Base-by-base conservation (phyloP, 805 yeast genomes). In the Grigorovia humatica region DNA sequence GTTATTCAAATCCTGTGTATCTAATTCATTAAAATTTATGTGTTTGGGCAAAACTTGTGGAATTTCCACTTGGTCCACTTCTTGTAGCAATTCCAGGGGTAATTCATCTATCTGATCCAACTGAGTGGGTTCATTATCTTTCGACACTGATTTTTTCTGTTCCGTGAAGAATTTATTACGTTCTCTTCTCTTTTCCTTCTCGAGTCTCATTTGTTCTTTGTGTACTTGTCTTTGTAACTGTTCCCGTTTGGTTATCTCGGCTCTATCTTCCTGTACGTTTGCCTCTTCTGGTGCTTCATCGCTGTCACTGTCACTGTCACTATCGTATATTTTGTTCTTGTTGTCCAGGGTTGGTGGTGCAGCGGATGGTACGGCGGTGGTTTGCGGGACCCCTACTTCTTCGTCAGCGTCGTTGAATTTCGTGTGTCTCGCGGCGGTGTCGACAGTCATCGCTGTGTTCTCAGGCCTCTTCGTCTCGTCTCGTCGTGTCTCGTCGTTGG, bases 261-360 rank as follows among this genome's bases (percentile, higher is more conserved):
- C 42, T 41, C 59, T 58, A 27, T 69, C 70, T 35, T 62, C 43
- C 44, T 66, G 54, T 47, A 67, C 48, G 9, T 66, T 65, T 48
- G 74, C 79, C 56, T 77, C 81, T 52, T 76, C 80, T 49, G 82
- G 81, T 0, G 81, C 79, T 19, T 74, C 80, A 19, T 61, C 66
- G 46, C 64, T 59, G 13, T 59, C 64, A 23, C 51, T 51, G 11
- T 48, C 53, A 49, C 57, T 48, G 41, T 48, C 48, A n/a, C 9
- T 12, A 3, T 5, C 17, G 7, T 43, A 12, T 20, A 20, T 43
- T 12, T 43, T 17, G 7, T 19, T 43, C 7, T n/a, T 43, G 18
- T 23, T 18, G 17, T 43, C 20, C 46, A n/a, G n/a, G n/a, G n/a
- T 20, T 23, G n/a, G 23, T 30, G 46, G 9, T 18, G n/a, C n/a